Evolutionary conservation across 1,284 basidiomycete species (phyloP), one percentile per base, ranked within the genome.

Genomic region (Lignosus rhinocerotis): DNA sequence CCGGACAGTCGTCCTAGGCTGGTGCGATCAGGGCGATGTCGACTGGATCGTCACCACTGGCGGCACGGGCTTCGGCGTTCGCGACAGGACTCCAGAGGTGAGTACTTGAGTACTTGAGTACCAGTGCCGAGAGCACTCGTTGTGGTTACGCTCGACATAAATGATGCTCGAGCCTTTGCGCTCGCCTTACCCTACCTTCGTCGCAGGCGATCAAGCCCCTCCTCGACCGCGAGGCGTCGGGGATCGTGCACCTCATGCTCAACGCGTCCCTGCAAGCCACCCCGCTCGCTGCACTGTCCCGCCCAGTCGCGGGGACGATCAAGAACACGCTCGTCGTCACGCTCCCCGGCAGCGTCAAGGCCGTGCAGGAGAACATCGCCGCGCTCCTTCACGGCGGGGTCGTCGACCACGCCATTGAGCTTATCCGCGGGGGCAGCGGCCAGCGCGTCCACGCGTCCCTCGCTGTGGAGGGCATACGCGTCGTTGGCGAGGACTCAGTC

Each of bases 31-130:
- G 2, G 76, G 73, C 4, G 67, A 76, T 16, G 71, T 86, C n/a
- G 87, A 92, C 69, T 86, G 85, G 81, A 80, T 93, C 60, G 76
- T 95, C 58, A 92, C 92, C 4, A 91, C 89, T 0, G 93, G 93
- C 10, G 93, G 93, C 2, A 96, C 93, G 0, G 93, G 93, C 5
- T 93, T 94, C 68, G 90, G 92, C 2, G 76, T 82, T 34, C 77
- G 88, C 58, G 93, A 95, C 72, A 74, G 78, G 39, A 95, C 93
- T 6, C 93, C 92, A 41, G 92, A 95, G 79, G 92, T 91, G 65
- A 51, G 55, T 50, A 25, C 19, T 25, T 25, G 57, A 42, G 31
- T 17, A 39, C 25, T n/a, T 25, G 17, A n/a, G n/a, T n/a, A n/a
- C n/a, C 4, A 25, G 25, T 25, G 25, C 25, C 25, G 25, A 4